Base-by-base conservation (phyloP, 805 yeast genomes). In the Danielia oregonensis region DNA sequence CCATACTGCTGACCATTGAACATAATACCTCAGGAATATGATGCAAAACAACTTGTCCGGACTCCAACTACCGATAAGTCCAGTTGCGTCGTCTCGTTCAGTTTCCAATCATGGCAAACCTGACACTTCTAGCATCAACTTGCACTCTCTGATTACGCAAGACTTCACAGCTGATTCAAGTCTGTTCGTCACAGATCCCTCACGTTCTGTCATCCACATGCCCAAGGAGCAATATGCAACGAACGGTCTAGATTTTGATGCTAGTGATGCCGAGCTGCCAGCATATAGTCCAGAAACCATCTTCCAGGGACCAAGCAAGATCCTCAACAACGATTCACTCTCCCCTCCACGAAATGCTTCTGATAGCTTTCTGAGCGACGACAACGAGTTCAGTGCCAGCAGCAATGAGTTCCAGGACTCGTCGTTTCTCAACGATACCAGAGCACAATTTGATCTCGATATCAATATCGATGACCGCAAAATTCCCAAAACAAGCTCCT, bases 121-220 rank as follows among this genome's bases (percentile, higher is more conserved):
- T 11, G 15, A 6, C 9, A 19, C 22, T 19, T 19, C 22, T 7
- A 19, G 9, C 9, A 19, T 9, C 22, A 19, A 19, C 6, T 7
- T 19, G 17, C 26, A n/a, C n/a, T n/a, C n/a, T n/a, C n/a, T n/a
- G n/a, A n/a, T n/a, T n/a, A n/a, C n/a, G n/a, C n/a, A n/a, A 11
- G 39, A 37, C 4, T 24, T 26, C 24, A 36, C 46, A 8, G 40
- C 41, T 4, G 49, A 42, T 11, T 46, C 51, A 4, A 44, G 51
- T 17, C 51, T 46, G 51, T 46, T 46, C 22, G 35, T 46, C 7
- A 42, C 45, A 15, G 31, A 43, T 24, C 48, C 49, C 4, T 16
- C 27, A 9, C 21, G 25, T 11, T 16, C 27, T 9, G 22, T 7
- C 9, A 19, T 19, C 6, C 22, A 6, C 22, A 9, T 6, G 22